A percentile compares a stretch with the other conserved stretches of the same genome.
Conservation (phyloP, 2,329 filamentous ascomycete species). For the Cladophialophora bantiana region DNA sequence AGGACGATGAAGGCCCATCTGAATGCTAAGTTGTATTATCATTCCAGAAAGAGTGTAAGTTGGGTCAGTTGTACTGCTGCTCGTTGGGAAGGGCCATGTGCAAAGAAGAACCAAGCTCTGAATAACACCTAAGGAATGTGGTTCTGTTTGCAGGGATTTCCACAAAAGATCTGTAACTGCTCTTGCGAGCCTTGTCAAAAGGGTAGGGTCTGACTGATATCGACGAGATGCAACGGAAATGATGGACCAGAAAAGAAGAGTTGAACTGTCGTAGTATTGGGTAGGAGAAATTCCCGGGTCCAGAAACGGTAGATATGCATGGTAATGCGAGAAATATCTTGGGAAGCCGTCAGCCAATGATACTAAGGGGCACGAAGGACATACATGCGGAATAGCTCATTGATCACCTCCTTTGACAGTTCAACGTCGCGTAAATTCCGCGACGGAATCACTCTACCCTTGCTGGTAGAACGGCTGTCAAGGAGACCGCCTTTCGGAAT, state of each 20-base stretch:
- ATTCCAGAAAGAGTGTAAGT: slow-evolving; percentile 69
- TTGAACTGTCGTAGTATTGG: slow-evolving; percentile 63
- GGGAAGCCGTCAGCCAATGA: background rate
- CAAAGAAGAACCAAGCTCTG: slow-evolving; percentile 68
- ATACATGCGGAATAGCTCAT: slow-evolving; percentile 17
- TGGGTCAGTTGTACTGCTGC: slow-evolving; percentile 67
- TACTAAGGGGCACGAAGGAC: slow-evolving; percentile 1
- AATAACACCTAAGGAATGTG: slow-evolving; percentile 68
- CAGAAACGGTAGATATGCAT: slow-evolving; percentile 69
- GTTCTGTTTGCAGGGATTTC: slow-evolving; percentile 65
- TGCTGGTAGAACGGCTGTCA: background rate
- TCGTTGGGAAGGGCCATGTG: slow-evolving; percentile 69
- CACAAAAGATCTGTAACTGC: slow-evolving; percentile 66
- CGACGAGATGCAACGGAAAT: slow-evolving; percentile 67
- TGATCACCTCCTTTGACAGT: slow-evolving; percentile 16
- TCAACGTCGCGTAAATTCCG: slow-evolving; percentile 12
- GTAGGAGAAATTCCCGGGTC: slow-evolving; percentile 61
- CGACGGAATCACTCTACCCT: background rate
- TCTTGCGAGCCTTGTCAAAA: slow-evolving; percentile 59
- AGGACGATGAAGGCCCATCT: slow-evolving; percentile 68
- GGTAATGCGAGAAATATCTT: slow-evolving; percentile 66
- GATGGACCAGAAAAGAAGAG: slow-evolving; percentile 70
- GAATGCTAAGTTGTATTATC: slow-evolving; percentile 71
- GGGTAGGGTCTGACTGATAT: slow-evolving; percentile 59
- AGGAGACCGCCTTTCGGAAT: background rate